Base-by-base conservation (phyloP, 2,329 filamentous ascomycete genomes). In the Fusarium papillatum region DNA sequence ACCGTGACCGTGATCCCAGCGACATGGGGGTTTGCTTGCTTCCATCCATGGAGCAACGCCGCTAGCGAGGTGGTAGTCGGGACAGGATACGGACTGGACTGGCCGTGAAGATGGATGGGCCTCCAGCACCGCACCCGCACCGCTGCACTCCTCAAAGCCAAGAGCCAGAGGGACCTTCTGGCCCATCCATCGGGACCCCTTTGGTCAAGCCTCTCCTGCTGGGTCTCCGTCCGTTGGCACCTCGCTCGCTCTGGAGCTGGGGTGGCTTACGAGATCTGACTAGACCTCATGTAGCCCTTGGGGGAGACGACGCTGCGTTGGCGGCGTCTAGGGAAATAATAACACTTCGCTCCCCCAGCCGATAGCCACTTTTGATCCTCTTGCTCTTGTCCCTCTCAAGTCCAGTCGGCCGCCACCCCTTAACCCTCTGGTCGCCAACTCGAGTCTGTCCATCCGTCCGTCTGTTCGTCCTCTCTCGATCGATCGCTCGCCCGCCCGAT, bases 191-290 rank as follows among this genome's bases (percentile, higher is more conserved):
- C 38, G 41, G 39, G 26, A 46, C 38, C 53, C 50, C 26, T 60
- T 60, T 59, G 36, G 64, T 41, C 64, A 66, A 66, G 64, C 50
- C 38, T 66, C 48, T 53, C 50, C 62, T 31, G 48, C 48, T 59
- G 22, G 62, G 50, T 29, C 48, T 38, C 53, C 60, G 41, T 60
- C 50, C 24, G 64, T 60, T 71, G 64, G 61, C 64, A 68, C 61
- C 62, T 66, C 53, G 38, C 53, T 48, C 43, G 55, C 29, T 34
- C 50, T 57, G 50, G n/a, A 36, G 64, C 64, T 66, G 43, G 43
- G 66, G 62, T 67, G 72, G 74, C 74, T 75, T 71, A 76, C 75
- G 71, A 76, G 75, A 76, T 76, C 73, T 76, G 71, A 72, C 75
- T 76, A 72, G 64, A 74, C 74, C 72, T 75, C 72, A 76, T 68